Evolutionary conservation across 345 rosid species (phyloP), one percentile per base, ranked within the genome.

Genomic region (Gossypium turneri): DNA sequence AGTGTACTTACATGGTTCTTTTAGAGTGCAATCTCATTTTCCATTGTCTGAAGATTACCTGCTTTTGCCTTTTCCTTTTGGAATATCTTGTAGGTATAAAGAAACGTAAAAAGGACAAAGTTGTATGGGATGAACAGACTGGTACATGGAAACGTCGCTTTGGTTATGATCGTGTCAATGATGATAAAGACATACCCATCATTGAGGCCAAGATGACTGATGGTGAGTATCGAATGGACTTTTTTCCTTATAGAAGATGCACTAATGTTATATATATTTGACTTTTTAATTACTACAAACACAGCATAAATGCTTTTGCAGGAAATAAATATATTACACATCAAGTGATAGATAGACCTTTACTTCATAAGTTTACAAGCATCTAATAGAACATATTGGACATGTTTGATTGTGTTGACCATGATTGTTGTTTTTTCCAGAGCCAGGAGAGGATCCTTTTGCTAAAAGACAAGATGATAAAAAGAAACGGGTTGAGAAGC

Each of bases 151-250:
- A 94, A 82, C 95, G 97, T 38, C 86, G 93, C 27, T 89, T 81
- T 85, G 98, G 98, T 59, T 94, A 90, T 70, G 97, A 94, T 78
- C 95, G 94, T 76, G 98, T 91, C 72, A 89, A 91, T 79, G 97
- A 94, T 77, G 97, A 94, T 82, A 76, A 83, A 43, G 97, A 94
- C 74, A 67, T 92, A 52, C 95, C 97, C 65, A 90, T 92, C 68
- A 87, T 91, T 57, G 97, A 90, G 75, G 97, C 97, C 78, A 94
- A 92, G 85, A 84, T 71, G 81, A 78, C 96, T 57, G 97, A 93
- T 82, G 98, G 97, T 94, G 85, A 66, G 80, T 74, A 56, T 53
- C 8, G 2, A 44, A 45, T 22, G n/a, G 44, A 9, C 41, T 44
- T 52, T 48, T 61, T 61, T 20, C 38, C 20, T 44, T 59, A 19